Base-by-base conservation (phyloP, 78 protist genomes). In the Blattamonas nauphoetae region DNA sequence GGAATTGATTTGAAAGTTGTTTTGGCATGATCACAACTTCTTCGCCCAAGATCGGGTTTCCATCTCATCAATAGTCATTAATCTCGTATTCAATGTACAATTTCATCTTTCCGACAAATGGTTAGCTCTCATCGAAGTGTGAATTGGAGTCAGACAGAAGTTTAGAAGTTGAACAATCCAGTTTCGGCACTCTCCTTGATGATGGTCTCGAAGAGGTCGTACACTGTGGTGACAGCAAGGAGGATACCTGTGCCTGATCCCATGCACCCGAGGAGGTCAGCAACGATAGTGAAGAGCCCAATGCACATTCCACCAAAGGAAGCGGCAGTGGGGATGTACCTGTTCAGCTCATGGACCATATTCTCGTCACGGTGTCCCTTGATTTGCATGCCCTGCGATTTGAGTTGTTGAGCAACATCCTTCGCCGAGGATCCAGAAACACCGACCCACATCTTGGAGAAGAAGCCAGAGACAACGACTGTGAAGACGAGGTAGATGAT, bases 181-280 rank as follows among this genome's bases (percentile, higher is more conserved):
- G 6, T 5, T 4, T 85, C 90, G 45, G 86, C 92, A 89, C 92
- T 92, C 89, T 96, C 99, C 94, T 95, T 94, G 84, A 88, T 94
- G 34, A 97, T 92, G 63, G 91, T 90, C 93, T 98, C 99, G 41
- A 89, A 96, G 96, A 94, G 96, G 92, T 96, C 96, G 92, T 95
- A 93, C 94, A 98, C 97, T 91, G 93, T 97, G 45, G 99, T 95
- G 34, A 98, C 99, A 78, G 99, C 99, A 3, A 98, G 94, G n/a
- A 98, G 93, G 89, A 98, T 98, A 86, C 99, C 99, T 1, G 99
- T 98, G 71, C 99, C 99, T 34, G 97, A 93, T 44, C 99, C 98
- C 78, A 96, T 94, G 33, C 91, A 91, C 42, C 88, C 95, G 86
- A 96, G 41, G 79, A 98, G 93, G 90, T 98, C 99, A 41, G 99